A percentile compares a stretch with the other conserved stretches of the same genome.
Evolutionary conservation across 2,329 filamentous ascomycete species (phyloP).

Genomic region (Paracamarosporium sp.): DNA sequence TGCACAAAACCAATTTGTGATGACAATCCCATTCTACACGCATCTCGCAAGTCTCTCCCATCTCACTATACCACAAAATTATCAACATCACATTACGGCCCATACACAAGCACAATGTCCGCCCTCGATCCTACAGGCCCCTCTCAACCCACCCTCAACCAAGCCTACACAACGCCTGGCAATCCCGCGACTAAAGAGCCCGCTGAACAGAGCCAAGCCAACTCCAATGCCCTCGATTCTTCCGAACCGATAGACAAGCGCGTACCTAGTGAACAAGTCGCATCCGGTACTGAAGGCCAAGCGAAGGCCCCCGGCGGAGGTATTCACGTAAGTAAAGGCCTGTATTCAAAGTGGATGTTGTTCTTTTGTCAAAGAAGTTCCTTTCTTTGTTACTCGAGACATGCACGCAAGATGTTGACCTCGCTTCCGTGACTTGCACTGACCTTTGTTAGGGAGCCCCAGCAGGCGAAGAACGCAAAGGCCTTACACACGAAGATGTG

Average conservation of each 20-base stretch:
- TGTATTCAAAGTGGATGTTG: background rate
- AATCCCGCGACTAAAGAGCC: slow-evolving; percentile 55
- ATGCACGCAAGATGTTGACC: background rate
- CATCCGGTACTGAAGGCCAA: slow-evolving; percentile 41
- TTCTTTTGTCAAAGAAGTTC: background rate
- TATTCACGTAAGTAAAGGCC: slow-evolving; percentile 31
- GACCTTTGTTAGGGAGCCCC: slow-evolving; percentile 42
- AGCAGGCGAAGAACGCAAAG: slow-evolving; percentile 52
- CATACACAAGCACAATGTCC: slow-evolving; percentile 39
- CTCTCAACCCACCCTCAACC: slow-evolving; percentile 52
- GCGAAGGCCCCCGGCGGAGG: slow-evolving; percentile 50
- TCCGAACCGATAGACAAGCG: slow-evolving; percentile 42
- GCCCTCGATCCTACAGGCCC: slow-evolving; percentile 49
- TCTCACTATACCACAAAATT: slow-evolving; percentile 5
- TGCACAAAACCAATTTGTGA: slow-evolving; percentile 11
- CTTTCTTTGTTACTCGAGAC: background rate
- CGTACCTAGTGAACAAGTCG: slow-evolving; percentile 46
- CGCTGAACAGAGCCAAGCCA: slow-evolving; percentile 42
- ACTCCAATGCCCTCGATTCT: slow-evolving; percentile 43
- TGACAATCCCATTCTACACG: background rate
- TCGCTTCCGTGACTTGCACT: background rate
- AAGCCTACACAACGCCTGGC: slow-evolving; percentile 55
- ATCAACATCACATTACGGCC: background rate
- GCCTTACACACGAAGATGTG: slow-evolving; percentile 48
- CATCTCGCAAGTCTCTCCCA: background rate